Base-by-base conservation (phyloP, 768 basidiomycete genomes). In the Serendipita vermifera region DNA sequence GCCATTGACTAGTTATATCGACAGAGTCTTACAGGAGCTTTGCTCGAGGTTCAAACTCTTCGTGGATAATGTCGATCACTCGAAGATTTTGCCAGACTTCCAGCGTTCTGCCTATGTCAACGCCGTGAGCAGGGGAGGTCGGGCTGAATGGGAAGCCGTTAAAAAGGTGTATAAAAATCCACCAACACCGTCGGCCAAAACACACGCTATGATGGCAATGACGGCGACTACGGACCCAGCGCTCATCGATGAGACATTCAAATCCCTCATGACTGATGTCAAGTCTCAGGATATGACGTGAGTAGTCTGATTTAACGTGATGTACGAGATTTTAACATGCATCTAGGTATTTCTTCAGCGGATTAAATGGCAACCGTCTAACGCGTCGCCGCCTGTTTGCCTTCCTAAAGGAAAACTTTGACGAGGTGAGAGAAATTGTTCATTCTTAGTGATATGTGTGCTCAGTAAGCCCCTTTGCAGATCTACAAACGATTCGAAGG, bases 71-170 rank as follows among this genome's bases (percentile, higher is more conserved):
- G 78, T 79, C 5, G 86, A 93, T 64, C 79, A 83, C 62, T 83
- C 82, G 0, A 72, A 69, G 54, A 87, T 98, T 61, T 87, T 89
- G 5, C 77, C 80, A 26, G 93, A 97, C 69, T 69, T 97, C 40
- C 77, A 84, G 61, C 63, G 72, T 27, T 68, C 74, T 36, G 78
- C 78, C 38, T 36, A 27, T 57, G 35, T 58, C 5, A 58, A 86
- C 81, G 82, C 82, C 54, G 84, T 88, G 55, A 75, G 77, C 64
- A 70, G 85, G 62, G 89, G 87, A 35, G 88, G 89, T 22, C 69
- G 69, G 32, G 71, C 70, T 24, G 91, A 93, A 64, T 94, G 82
- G 62, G 79, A 87, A 32, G 81, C 82, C 33, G 73, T 85, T 38
- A 74, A 81, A 62, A 72, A 73, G 58, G 75, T 92, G 32, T 81